Percentiles rank a stretch among this genome's conserved stretches.
phyloP scores from a whole-genome alignment of 106 monocot genomes.

The Dactylorhiza incarnata region DNA sequence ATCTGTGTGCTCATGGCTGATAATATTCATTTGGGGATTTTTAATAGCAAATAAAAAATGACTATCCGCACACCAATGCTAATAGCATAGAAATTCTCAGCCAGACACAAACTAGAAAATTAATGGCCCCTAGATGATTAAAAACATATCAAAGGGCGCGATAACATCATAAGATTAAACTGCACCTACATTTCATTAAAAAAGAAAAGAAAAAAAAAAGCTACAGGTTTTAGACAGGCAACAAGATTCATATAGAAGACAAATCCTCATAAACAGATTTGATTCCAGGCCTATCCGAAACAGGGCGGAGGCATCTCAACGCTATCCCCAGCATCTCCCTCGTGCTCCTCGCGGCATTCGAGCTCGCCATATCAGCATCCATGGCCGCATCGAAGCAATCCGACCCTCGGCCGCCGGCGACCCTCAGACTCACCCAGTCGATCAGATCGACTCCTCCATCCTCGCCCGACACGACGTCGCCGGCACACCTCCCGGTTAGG shows the following conservation, averaged over 20 bases:
- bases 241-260: conserved; percentile 55
- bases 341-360: conserved; percentile 35
- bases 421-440: conserved; percentile 80
- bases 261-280: conserved; percentile 96
- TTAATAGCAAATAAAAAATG: too few relatives aligned
- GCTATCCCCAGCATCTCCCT: conserved; percentile 86
- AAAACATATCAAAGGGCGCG: too few relatives aligned
- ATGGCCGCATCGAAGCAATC: conserved; percentile 74
- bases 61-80: too few relatives aligned
- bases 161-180: too few relatives aligned
- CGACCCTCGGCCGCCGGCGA: conserved; percentile 68
- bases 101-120: too few relatives aligned
- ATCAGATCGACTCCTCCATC: conserved; percentile 74
- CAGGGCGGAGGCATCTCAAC: conserved; percentile 82
- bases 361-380: conserved; percentile 27
- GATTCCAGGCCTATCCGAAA: conserved; percentile 80
- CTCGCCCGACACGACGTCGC: conserved; percentile 70
- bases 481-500: conserved; percentile 81
- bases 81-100: too few relatives aligned
- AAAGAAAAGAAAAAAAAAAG: neutral
- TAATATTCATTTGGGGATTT: too few relatives aligned
- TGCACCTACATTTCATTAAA: neutral
- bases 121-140: too few relatives aligned
- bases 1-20: too few relatives aligned
- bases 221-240: neutral